Evolutionary conservation across 176 grass and related monocot species (phyloP).

Genomic region (Themeda triandra): DNA sequence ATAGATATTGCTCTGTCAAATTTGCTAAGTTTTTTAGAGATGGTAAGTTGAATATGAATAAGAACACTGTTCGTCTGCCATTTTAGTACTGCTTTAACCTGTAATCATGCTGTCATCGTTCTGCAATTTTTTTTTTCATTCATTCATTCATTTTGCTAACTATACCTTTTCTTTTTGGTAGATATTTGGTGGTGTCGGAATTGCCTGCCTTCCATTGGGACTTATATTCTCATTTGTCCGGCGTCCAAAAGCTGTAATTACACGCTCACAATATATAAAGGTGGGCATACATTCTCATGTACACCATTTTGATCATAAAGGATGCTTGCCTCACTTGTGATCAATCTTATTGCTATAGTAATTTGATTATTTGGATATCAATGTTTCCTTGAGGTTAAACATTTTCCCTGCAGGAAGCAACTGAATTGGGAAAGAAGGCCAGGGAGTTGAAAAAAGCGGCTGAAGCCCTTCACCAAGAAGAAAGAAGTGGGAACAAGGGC

Average conservation of each 20-base stretch:
- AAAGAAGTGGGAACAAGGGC: slow-evolving; percentile 80
- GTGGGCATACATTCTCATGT: slow-evolving; percentile 29
- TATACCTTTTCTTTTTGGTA: slow-evolving; percentile 22
- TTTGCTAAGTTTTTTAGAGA: neutral
- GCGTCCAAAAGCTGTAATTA: slow-evolving; percentile 97
- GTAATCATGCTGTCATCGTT: neutral
- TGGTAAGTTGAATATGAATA: neutral
- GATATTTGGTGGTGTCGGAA: slow-evolving; percentile 99
- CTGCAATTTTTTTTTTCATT: neutral
- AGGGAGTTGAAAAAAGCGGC: slow-evolving; percentile 85
- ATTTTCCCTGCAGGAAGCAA: slow-evolving; percentile 66
- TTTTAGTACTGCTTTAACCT: neutral
- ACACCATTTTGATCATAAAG: slow-evolving; percentile 3
- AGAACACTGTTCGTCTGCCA: neutral
- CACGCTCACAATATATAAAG: slow-evolving; percentile 99
- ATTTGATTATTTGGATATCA: neutral
- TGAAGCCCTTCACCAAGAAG: slow-evolving; percentile 95
- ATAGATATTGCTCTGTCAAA: neutral
- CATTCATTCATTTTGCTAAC: neutral
- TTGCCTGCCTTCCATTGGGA: slow-evolving; percentile 91
- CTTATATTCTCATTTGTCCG: slow-evolving; percentile 90
- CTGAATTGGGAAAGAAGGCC: slow-evolving; percentile 95
- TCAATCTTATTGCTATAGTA: neutral
- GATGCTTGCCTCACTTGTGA: slow-evolving; percentile 25
- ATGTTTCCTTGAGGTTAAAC: neutral